A percentile compares a stretch with the other conserved stretches of the same genome.
Evolutionary conservation across 2,329 filamentous ascomycete genomes (phyloP).

Genomic region (Nothophaeocryptopus gaeumannii): DNA sequence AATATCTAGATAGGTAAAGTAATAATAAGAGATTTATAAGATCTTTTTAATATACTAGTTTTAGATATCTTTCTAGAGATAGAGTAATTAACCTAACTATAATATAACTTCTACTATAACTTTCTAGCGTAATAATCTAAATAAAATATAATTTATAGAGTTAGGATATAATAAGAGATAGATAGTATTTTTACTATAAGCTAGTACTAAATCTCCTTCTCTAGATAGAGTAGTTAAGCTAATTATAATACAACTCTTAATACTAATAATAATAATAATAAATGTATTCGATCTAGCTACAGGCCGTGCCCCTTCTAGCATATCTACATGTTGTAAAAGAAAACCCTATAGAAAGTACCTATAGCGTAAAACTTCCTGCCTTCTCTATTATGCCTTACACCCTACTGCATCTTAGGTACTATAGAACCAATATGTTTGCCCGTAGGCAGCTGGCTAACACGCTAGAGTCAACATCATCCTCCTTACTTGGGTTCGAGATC

Average conservation of each 20-base stretch:
- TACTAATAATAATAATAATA: slow-evolving; percentile 5
- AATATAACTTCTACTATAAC: slow-evolving; percentile 6
- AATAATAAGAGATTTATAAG: slow-evolving; percentile 1
- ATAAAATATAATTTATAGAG: background rate
- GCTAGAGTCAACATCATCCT: too few species aligned
- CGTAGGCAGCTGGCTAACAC: too few species aligned
- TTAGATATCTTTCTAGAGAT: too few species aligned
- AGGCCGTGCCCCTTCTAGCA: too few species aligned
- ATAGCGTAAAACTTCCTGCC: too few species aligned
- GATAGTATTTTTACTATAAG: slow-evolving; percentile 5
- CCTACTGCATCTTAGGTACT: too few species aligned
- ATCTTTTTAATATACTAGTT: background rate
- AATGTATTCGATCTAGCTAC: too few species aligned
- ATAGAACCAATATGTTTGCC: too few species aligned
- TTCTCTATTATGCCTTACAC: too few species aligned
- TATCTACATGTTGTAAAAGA: too few species aligned
- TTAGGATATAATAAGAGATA: slow-evolving; percentile 5
- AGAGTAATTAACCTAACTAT: background rate
- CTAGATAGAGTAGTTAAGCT: slow-evolving; percentile 8
- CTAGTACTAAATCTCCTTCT: slow-evolving; percentile 5
- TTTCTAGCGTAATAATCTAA: slow-evolving; percentile 6
- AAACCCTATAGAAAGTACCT: too few species aligned
- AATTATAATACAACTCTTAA: slow-evolving; percentile 8
- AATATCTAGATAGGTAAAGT: slow-evolving; percentile 1
- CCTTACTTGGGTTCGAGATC: too few species aligned